A percentile compares a stretch with the other conserved stretches of the same genome.
These are phyloP conservation scores for Xylariaceae sp. DNA, from an alignment of 2,329 filamentous ascomycete genomes.

Conservation along the genomic window DNA sequence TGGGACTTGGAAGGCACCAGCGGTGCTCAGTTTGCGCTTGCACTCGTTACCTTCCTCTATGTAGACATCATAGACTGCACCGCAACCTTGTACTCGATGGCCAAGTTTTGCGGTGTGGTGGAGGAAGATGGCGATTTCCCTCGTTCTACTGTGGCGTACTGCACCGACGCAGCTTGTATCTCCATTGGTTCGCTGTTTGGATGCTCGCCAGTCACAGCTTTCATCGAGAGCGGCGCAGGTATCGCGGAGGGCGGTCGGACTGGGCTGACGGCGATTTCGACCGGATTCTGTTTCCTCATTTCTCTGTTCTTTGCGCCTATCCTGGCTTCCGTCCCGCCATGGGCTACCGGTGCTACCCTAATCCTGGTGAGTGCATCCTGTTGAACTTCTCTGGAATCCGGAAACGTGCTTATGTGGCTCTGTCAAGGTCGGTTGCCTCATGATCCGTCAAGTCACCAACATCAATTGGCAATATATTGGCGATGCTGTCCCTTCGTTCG, in stretches of 20 bases:
- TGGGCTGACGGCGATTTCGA: conserved; percentile 61
- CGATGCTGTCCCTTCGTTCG: conserved; percentile 67
- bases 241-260: conserved; percentile 70
- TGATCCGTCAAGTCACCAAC: conserved; percentile 66
- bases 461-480: conserved; percentile 74
- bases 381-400: too few species aligned
- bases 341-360: conserved; percentile 68
- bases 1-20: conserved; percentile 53
- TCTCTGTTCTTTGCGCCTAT: conserved; percentile 70
- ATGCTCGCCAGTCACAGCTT: conserved; percentile 64
- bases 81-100: conserved; percentile 75
- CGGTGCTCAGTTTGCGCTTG: conserved; percentile 57
- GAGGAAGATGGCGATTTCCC: conserved; percentile 74
- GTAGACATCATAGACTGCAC: conserved; percentile 75
- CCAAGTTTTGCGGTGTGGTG: conserved; percentile 61
- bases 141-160: conserved; percentile 73
- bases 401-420: too few species aligned
- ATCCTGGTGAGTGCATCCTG: conserved; percentile 47
- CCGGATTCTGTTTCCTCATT: conserved; percentile 63
- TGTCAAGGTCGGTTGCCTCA: conserved; percentile 62
- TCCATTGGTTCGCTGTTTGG: conserved; percentile 64
- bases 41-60: conserved; percentile 70
- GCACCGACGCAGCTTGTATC: conserved; percentile 62
- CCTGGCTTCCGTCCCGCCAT: conserved; percentile 69
- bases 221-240: conserved; percentile 68